These are phyloP conservation scores for Viridothelium virens DNA, from an alignment of 495 filamentous ascomycete species.

Conservation along the genomic window DNA sequence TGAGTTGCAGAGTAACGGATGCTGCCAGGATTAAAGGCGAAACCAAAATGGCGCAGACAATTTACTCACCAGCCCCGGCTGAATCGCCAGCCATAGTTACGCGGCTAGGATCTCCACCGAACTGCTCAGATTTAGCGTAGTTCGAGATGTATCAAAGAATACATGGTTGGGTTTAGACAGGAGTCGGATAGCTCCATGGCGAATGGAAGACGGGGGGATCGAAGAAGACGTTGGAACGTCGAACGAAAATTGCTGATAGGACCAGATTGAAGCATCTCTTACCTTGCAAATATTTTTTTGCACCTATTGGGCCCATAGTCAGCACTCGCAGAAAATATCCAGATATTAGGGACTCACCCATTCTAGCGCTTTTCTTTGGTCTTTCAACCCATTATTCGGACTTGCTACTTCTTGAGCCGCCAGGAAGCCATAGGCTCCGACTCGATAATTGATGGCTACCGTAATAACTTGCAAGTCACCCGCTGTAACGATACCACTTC, in stretches of 20 bases:
- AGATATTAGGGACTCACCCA: constrained; percentile 53
- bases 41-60: not conserved
- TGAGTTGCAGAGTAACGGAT: constrained; percentile 57
- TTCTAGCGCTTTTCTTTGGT: constrained; percentile 57
- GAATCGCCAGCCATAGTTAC: constrained; percentile 66
- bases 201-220: too few relatives aligned
- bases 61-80: constrained; percentile 42
- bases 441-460: constrained; percentile 65
- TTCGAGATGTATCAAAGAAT: too few relatives aligned
- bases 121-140: constrained; percentile 34
- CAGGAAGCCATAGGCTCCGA: constrained; percentile 67
- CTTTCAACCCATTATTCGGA: constrained; percentile 64
- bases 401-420: constrained; percentile 55
- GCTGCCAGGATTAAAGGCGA: constrained; percentile 38
- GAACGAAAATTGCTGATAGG: too few relatives aligned
- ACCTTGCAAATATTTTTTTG: constrained; percentile 47
- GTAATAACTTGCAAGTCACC: constrained; percentile 55
- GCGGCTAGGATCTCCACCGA: constrained; percentile 65
- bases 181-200: too few relatives aligned
- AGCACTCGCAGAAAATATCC: not conserved
- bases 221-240: too few relatives aligned
- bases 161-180: too few relatives aligned
- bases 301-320: not conserved
- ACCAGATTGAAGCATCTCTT: constrained; percentile 14
- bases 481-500: constrained; percentile 50